Evolutionary conservation across 805 yeast genomes (phyloP), one percentile per base, ranked within the genome.

Genomic region (Blastobotrys peoriensis): DNA sequence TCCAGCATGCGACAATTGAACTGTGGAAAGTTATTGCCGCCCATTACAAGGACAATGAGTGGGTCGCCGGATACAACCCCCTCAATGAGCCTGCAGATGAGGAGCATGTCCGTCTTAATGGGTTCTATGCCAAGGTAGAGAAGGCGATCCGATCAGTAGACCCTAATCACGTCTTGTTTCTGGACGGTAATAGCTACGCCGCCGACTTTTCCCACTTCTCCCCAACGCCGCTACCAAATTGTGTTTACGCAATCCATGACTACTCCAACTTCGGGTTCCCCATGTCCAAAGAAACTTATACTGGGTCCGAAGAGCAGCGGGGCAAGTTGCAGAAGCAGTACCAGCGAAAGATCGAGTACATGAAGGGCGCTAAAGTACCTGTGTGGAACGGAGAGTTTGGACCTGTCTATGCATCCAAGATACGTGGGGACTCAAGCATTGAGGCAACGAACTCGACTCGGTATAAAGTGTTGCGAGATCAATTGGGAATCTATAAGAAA

Each of bases 331-430:
- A 60, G 44, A 43, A 45, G 13, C 71, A 65, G 50, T 74, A 70
- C 53, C 57, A 65, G 34, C 56, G 75, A 40, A 74, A 74, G 55
- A 55, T 73, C 47, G 70, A 70, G 48, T 70, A 63, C 56, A 69
- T 69, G 68, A 52, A 50, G 33, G 49, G 62, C 30, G 52, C 62
- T 47, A 54, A 65, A 9, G 74, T 72, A 6, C 76, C 78, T 2
- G 75, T 73, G 16, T 74, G 78, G 78, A 71, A 72, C 55, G 78
- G 78, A 23, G 75, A 74, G 57, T 71, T 74, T 56, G 76, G 78
- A 27, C 76, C 78, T 5, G 75, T 74, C 28, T 71, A 71, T 53
- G 69, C 74, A 15, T 62, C 72, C 10, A 45, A 50, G 25, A 41
- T 27, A 13, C 61, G 77, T 44, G 75, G 75, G 16, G 75, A 71